Evolutionary conservation across 2,329 filamentous ascomycete species (phyloP).

Genomic region (Aspergillus felis): DNA sequence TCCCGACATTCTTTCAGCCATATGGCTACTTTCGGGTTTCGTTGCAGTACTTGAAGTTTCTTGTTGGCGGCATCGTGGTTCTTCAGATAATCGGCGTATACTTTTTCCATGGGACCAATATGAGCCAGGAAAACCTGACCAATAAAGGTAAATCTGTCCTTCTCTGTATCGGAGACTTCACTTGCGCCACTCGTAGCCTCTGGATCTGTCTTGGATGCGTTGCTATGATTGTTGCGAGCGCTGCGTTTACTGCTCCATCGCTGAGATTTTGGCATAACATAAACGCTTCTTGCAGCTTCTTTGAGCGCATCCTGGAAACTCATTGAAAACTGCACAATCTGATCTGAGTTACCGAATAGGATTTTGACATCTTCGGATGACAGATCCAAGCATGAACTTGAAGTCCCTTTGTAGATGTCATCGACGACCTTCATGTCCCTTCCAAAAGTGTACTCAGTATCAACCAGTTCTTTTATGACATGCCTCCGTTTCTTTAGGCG

Average conservation of each 20-base stretch:
- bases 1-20: conserved; percentile 94
- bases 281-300: conserved; percentile 72
- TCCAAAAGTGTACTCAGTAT: conserved; percentile 87
- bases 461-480: conserved; percentile 85
- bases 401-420: conserved; percentile 95
- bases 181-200: conserved; percentile 19
- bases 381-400: conserved; percentile 73
- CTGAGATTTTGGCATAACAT: conserved; percentile 60
- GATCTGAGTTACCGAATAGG: conserved; percentile 88
- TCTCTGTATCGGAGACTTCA: conserved; percentile 48
- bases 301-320: conserved; percentile 76
- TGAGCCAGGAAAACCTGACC: conserved; percentile 57
- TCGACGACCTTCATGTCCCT: conserved; percentile 96
- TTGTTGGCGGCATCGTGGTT: conserved; percentile 63
- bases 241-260: conserved; percentile 52
- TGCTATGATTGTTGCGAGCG: conserved; percentile 37
- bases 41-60: conserved; percentile 49
- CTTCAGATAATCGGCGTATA: conserved; percentile 62
- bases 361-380: conserved; percentile 80
- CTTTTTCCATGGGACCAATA: conserved; percentile 57
- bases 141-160: conserved; percentile 56
- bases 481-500: conserved; percentile 77
- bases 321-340: conserved; percentile 83
- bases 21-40: conserved; percentile 60
- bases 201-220: conserved; percentile 27